Evolutionary conservation across 441 rosid species (phyloP).

Genomic region (Aleurites moluccanus): DNA sequence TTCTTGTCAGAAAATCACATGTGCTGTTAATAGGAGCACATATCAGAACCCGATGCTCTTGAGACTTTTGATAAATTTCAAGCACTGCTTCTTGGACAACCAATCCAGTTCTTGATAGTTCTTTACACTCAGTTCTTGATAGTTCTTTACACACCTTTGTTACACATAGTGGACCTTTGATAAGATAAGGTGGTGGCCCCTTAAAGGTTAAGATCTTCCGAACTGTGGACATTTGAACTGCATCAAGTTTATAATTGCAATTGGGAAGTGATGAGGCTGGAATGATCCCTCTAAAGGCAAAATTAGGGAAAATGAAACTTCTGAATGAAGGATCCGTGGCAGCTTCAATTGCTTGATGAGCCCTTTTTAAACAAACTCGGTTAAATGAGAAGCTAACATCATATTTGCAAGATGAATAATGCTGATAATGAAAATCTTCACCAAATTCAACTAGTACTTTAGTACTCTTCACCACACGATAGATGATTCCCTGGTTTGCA

Average conservation of each 20-base stretch:
- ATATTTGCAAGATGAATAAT: constrained; percentile 26
- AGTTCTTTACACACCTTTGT: neutral
- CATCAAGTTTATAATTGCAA: constrained; percentile 14
- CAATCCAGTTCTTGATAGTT: constrained; percentile 31
- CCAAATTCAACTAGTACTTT: constrained; percentile 41
- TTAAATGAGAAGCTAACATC: constrained; percentile 45
- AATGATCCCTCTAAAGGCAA: neutral
- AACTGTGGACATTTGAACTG: constrained; percentile 22
- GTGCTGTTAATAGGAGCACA: constrained; percentile 41
- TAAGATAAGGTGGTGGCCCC: constrained; percentile 38
- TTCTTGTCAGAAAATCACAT: constrained; percentile 37
- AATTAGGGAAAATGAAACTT: constrained; percentile 38
- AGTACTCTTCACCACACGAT: constrained; percentile 29
- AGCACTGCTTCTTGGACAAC: constrained; percentile 32
- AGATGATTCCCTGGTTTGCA: constrained; percentile 39
- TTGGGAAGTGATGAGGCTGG: neutral
- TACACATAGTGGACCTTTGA: constrained; percentile 34
- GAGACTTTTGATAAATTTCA: constrained; percentile 22
- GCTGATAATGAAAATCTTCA: constrained; percentile 37
- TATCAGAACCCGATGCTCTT: constrained; percentile 28
- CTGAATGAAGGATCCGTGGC: constrained; percentile 28
- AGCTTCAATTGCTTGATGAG: constrained; percentile 44
- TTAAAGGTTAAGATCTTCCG: constrained; percentile 23
- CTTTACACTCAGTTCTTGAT: constrained; percentile 19
- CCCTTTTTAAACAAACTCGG: constrained; percentile 45